phyloP scores from a whole-genome alignment of 768 basidiomycete genomes.

The Lactifluus rugatus region DNA sequence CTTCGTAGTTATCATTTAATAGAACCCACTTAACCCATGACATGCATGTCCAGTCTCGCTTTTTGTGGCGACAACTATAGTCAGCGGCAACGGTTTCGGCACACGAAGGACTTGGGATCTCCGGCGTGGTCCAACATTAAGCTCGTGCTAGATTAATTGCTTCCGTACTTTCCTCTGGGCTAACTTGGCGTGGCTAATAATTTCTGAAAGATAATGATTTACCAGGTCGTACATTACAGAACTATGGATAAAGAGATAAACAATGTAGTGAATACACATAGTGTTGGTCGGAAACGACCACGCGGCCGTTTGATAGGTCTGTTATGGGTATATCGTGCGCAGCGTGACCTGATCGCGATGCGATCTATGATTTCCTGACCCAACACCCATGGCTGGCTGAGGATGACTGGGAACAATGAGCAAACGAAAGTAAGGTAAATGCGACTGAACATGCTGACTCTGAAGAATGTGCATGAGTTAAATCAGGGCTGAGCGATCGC shows the following conservation, averaged over 20 bases:
- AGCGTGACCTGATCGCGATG: background rate
- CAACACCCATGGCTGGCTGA: background rate
- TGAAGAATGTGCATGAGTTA: conserved; percentile 4
- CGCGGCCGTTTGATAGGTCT: background rate
- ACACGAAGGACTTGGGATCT: conserved; percentile 21
- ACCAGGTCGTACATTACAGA: background rate
- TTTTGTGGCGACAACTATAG: conserved; percentile 30
- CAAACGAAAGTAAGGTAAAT: background rate
- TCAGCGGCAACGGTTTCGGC: conserved; percentile 36
- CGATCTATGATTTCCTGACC: no score
- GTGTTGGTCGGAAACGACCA: background rate
- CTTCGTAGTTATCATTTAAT: conserved; percentile 5
- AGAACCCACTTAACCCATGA: no score
- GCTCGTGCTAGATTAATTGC: conserved; percentile 19
- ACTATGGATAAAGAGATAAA: conserved; percentile 8
- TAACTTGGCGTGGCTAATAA: background rate
- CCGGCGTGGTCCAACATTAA: conserved; percentile 15
- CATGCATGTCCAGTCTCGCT: no score
- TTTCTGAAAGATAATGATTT: background rate
- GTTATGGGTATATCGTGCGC: conserved; percentile 15
- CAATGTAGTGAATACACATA: background rate
- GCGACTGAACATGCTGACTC: conserved; percentile 1
- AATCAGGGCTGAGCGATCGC: conserved; percentile 1
- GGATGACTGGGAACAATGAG: conserved; percentile 1
- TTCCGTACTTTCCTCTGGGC: background rate